Conservation (phyloP, 805 yeast genomes). For the Candida khao-thaluensis region DNA sequence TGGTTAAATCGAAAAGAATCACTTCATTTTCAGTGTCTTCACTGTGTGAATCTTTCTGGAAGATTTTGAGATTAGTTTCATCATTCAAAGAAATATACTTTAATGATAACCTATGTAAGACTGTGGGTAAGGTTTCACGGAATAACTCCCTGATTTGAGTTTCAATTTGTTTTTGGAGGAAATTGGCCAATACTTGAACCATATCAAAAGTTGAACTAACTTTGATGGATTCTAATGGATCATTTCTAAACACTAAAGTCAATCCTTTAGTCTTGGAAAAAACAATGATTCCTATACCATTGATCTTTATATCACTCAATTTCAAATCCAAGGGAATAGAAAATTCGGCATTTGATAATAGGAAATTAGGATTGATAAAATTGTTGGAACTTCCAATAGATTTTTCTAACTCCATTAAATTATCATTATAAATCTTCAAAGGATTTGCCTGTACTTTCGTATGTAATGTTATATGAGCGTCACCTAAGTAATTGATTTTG, state of each 20-base stretch:
- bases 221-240: slow-evolving; percentile 79
- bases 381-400: slow-evolving; percentile 20
- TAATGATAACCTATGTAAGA: slow-evolving; percentile 72
- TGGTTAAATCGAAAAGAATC: slow-evolving; percentile 58
- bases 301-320: slow-evolving; percentile 65
- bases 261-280: slow-evolving; percentile 79
- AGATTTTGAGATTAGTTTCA: slow-evolving; percentile 2
- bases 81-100: slow-evolving; percentile 35
- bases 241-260: slow-evolving; percentile 84
- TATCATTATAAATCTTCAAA: slow-evolving; percentile 60
- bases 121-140: slow-evolving; percentile 79
- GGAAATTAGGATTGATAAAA: slow-evolving; percentile 67
- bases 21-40: slow-evolving; percentile 21
- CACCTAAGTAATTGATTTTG: slow-evolving; percentile 73
- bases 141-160: slow-evolving; percentile 75
- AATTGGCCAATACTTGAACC: slow-evolving; percentile 78
- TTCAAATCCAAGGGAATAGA: slow-evolving; percentile 78
- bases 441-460: slow-evolving; percentile 86
- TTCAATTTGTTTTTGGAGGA: slow-evolving; percentile 80
- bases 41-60: slow-evolving; percentile 3
- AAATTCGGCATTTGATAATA: slow-evolving; percentile 64
- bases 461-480: slow-evolving; percentile 69
- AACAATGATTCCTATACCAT: slow-evolving; percentile 83
- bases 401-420: slow-evolving; percentile 36
- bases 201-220: slow-evolving; percentile 86